phyloP scores from a whole-genome alignment of 306 rosid species.

The Quercus rubra region DNA sequence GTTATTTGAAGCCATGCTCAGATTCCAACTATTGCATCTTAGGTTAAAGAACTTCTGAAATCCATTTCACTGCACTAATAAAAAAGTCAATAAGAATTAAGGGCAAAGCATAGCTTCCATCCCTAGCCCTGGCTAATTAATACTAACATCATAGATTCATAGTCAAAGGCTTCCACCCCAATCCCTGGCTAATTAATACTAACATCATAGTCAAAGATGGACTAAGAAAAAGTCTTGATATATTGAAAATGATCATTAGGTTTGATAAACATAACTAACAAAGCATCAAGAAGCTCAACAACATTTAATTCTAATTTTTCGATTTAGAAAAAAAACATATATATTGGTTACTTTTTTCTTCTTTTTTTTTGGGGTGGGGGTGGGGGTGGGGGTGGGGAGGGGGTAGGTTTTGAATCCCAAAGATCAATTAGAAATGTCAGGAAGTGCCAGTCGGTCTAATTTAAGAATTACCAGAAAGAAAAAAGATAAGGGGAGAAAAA shows the following conservation, averaged over 20 bases:
- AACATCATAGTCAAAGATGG: background rate
- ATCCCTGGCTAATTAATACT: background rate
- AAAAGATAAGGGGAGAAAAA: background rate
- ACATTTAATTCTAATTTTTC: background rate
- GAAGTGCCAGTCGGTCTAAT: background rate
- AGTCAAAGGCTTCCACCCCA: too few species aligned
- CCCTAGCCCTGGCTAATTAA: too few species aligned
- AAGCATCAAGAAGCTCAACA: background rate
- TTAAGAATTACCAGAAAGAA: background rate
- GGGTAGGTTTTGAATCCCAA: too few species aligned
- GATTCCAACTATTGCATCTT: too few species aligned
- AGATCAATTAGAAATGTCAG: too few species aligned
- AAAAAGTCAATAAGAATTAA: background rate
- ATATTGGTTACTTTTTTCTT: background rate
- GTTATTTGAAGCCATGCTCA: too few species aligned
- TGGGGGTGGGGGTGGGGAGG: too few species aligned
- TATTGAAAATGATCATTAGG: background rate
- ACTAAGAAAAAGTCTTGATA: background rate
- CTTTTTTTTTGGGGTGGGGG: too few species aligned
- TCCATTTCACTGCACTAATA: background rate
- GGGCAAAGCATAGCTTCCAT: background rate
- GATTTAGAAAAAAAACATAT: background rate
- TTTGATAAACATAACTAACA: background rate
- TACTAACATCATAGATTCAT: too few species aligned
- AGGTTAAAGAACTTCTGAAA: background rate